Evolutionary conservation across 1,139 yeast genomes (phyloP), one percentile per base, ranked within the genome.

Genomic region (Suhomyces kunorum): DNA sequence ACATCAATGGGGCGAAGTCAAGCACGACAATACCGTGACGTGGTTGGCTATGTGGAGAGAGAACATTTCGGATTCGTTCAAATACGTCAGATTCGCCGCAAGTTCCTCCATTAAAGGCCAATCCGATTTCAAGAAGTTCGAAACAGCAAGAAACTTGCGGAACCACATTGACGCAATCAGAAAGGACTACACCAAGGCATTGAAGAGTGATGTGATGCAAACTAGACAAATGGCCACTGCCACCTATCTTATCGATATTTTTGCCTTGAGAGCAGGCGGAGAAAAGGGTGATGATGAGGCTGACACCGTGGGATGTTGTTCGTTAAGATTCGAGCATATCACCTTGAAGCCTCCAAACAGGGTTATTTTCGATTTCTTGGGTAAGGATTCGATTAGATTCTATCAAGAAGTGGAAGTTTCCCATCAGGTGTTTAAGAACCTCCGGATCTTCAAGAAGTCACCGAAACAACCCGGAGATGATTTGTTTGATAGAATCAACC

Each of bases 11-110:
- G 96, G 87, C 11, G 96, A 87, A 53, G 74, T 92, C 15, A 77
- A 77, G 51, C 95, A 89, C 59, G 98, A 90, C 59, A 83, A 86
- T 50, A 85, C 92, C 0, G 97, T 90, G 20, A 82, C 94, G 5
- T 92, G 98, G 98, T 72, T 90, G 44, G 98, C 97, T 0, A 89
- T 85, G 85, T 90, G 98, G 98, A 83, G 85, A 59, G 98, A 90
- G 63, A 90, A 90, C 55, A 87, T 90, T 49, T 82, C 88, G 41
- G 88, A 86, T 51, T 76, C 83, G 26, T 78, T 81, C 54, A 90
- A 90, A 61, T 92, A 90, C 59, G 98, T 90, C 38, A 72, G 95
- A 59, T 80, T 90, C 63, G 96, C 96, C 2, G 95, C 94, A 23
- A 87, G 82, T 54, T 89, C 97, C 1, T 86, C 96, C 1, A 69